Base-by-base conservation (phyloP, 495 filamentous ascomycete species). In the Podospora australis region DNA sequence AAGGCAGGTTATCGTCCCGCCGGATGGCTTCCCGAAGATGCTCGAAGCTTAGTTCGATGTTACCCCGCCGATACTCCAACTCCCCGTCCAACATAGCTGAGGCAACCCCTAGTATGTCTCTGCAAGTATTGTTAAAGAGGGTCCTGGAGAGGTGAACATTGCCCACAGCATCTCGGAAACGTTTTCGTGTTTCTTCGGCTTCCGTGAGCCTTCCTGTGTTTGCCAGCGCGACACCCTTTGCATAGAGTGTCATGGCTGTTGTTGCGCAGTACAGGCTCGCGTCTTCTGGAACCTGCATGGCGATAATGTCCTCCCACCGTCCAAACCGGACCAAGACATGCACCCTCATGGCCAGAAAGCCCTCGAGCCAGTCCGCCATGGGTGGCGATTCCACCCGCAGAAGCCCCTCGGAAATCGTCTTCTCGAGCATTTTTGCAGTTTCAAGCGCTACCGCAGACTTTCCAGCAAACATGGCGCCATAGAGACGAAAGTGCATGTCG, bases 311-410 rank as follows among this genome's bases (percentile, higher is more conserved):
- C 3, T 79, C 55, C 82, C 82, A 86, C 1, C 60, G 66, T 3
- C 83, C 83, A 49, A 87, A 87, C 11, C 83, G 79, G 44, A 86
- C 69, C 2, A 84, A 58, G 0, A 76, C 78, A 56, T 87, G 83
- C 9, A 84, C 68, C 7, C 77, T 72, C 65, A 83, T 77, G 1
- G 73, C 70, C 7, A 80, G 51, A 48, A 85, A 86, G 0, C 73
- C 74, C 52, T 87, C 83, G 1, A 87, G 60, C 82, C 82, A 87
- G 55, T 86, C 80, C 0, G 82, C 82, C 78, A 87, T 80, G 0
- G 82, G 83, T 6, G 83, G 82, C 0, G 78, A 81, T 52, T 77
- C 56, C 17, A 83, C 64, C 2, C 77, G 74, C 0, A 86, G 68
- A n/a, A 87, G 52, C 0, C 70, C 65, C 26, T 84, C 81, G 0